phyloP scores from a whole-genome alignment of 371 early-diverging fungal genomes.

The Syncephalis fuscata region DNA sequence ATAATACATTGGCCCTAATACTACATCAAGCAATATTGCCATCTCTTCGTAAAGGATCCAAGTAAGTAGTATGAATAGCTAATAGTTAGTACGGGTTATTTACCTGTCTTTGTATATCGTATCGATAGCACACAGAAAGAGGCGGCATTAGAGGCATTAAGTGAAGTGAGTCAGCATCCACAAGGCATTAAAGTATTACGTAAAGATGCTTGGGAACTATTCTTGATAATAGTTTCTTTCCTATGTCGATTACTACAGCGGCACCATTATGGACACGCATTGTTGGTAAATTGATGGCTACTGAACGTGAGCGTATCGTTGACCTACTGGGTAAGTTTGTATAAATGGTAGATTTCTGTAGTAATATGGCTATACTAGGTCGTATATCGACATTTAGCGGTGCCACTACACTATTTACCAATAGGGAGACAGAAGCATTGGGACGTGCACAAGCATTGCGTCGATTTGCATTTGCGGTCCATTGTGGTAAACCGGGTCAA shows the following conservation, averaged over 20 bases:
- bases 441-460: conserved; percentile 51
- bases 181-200: conserved; percentile 52
- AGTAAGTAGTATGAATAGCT: no score
- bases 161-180: conserved; percentile 40
- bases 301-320: conserved; percentile 54
- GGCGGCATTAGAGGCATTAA: conserved; percentile 12
- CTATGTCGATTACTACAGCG: conserved; percentile 18
- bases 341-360: neutral
- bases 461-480: conserved; percentile 61
- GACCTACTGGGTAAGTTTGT: conserved; percentile 33
- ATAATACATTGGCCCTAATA: no score
- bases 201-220: conserved; percentile 69
- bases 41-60: no score
- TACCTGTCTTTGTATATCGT: neutral
- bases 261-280: no score
- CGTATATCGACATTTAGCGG: conserved; percentile 45
- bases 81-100: neutral
- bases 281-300: conserved; percentile 3
- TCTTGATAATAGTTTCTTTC: conserved; percentile 54
- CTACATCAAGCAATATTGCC: no score
- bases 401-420: conserved; percentile 59
- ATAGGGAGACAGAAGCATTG: conserved; percentile 59
- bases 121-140: neutral
- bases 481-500: conserved; percentile 57
- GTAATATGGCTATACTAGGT: no score